These are phyloP conservation scores for Scutellaria baicalensis DNA, from an alignment of 257 asterid genomes.

Conservation along the genomic window DNA sequence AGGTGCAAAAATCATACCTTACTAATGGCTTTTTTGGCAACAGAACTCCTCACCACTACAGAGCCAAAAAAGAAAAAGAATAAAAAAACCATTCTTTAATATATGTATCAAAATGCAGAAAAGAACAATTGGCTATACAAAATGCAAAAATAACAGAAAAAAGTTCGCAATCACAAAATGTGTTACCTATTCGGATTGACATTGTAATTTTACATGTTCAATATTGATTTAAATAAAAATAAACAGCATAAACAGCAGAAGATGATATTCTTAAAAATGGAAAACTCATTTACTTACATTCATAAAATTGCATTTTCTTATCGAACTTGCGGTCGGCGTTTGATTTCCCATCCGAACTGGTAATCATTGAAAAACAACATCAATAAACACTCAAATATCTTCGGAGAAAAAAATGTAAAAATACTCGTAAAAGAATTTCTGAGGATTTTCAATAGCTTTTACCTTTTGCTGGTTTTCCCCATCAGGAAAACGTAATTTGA, in stretches of 20 bases:
- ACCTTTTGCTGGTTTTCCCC: conserved; percentile 46
- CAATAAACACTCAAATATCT: neutral
- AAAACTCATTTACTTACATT: conserved; percentile 29
- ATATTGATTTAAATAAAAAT: neutral
- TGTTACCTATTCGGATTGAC: neutral
- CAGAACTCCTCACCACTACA: conserved; percentile 60
- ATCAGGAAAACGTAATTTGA: neutral
- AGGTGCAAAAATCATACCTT: conserved; percentile 37
- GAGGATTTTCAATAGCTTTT: neutral
- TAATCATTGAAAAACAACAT: neutral
- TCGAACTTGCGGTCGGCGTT: conserved; percentile 59
- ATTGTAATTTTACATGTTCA: neutral
- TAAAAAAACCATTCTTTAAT: neutral
- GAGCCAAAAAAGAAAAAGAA: neutral
- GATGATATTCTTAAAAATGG: neutral
- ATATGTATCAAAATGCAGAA: neutral
- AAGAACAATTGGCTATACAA: neutral
- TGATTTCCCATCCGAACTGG: conserved; percentile 37
- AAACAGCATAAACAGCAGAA: neutral
- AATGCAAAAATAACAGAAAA: neutral
- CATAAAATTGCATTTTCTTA: conserved; percentile 62
- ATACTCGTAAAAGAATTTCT: neutral
- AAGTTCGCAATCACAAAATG: neutral
- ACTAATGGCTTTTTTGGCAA: conserved; percentile 40
- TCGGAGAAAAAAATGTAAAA: neutral